A percentile compares a stretch with the other conserved stretches of the same genome.
These are phyloP conservation scores for Lasiodiplodia theobromae DNA, from an alignment of 2,329 filamentous ascomycete species.

Conservation along the genomic window DNA sequence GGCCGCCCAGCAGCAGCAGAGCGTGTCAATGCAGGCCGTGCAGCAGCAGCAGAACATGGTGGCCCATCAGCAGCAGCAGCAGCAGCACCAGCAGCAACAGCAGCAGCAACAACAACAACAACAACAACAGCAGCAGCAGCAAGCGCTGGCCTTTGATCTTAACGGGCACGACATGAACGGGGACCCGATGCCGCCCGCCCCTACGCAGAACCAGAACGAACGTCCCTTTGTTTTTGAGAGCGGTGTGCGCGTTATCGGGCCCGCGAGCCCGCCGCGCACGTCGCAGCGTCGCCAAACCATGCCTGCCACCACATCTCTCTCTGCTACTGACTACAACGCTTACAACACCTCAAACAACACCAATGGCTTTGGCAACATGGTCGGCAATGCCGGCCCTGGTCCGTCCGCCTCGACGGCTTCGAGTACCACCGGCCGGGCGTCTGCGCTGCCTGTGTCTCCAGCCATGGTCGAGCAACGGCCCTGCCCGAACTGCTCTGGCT, in stretches of 20 bases:
- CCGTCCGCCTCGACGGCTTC: constrained; percentile 21
- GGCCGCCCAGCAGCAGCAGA: constrained; percentile 31
- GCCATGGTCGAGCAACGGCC: constrained; percentile 23
- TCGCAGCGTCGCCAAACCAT: constrained; percentile 21
- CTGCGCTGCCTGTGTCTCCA: constrained; percentile 20
- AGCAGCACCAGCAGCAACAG: constrained; percentile 34
- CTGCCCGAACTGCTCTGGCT: constrained; percentile 24
- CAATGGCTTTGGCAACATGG: constrained; percentile 24
- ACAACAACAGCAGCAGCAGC: constrained; percentile 34
- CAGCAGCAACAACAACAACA: constrained; percentile 25
- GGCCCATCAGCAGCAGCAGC: constrained; percentile 27
- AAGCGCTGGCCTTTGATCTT: constrained; percentile 23
- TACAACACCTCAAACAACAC: constrained; percentile 23
- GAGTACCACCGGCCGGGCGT: constrained; percentile 24
- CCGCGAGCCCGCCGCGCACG: constrained; percentile 23
- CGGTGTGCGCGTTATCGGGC: constrained; percentile 31
- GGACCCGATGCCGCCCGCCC: constrained; percentile 15
- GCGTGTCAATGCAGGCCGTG: constrained; percentile 30
- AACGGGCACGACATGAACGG: constrained; percentile 29
- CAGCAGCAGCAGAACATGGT: constrained; percentile 30
- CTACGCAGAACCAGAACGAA: constrained; percentile 19
- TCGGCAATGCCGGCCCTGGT: constrained; percentile 2
- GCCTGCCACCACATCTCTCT: constrained; percentile 16
- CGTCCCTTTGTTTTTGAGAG: constrained; percentile 32
- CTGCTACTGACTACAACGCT: constrained; percentile 15